Evolutionary conservation across 805 yeast genomes (phyloP).

Genomic region (Yamadazyma nakazawae): DNA sequence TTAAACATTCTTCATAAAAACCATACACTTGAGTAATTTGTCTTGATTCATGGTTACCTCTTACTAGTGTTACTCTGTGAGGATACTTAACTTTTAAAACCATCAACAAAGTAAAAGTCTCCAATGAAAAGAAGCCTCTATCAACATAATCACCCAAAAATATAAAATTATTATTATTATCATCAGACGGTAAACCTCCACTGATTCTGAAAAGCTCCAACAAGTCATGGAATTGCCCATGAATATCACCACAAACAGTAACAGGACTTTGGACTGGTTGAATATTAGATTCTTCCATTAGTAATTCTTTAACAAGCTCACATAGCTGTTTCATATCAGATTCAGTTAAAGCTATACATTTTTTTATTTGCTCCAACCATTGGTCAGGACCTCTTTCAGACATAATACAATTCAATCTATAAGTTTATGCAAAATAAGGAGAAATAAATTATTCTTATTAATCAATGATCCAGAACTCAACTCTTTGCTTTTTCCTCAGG

Average conservation of each 20-base stretch:
- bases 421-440: not conserved
- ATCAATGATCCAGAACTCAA: not conserved
- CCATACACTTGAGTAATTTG: constrained; percentile 99
- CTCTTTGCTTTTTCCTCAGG: not conserved
- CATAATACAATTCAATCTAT: constrained; percentile 3
- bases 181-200: constrained; percentile 86
- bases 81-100: constrained; percentile 89
- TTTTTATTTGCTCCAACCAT: constrained; percentile 92
- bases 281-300: constrained; percentile 95
- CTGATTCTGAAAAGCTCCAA: constrained; percentile 84
- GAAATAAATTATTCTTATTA: not conserved
- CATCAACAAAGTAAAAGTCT: constrained; percentile 91
- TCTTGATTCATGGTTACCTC: constrained; percentile 97
- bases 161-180: constrained; percentile 48
- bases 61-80: constrained; percentile 76
- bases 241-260: constrained; percentile 96
- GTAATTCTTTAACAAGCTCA: constrained; percentile 87
- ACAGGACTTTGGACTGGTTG: constrained; percentile 94
- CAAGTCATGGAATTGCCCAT: constrained; percentile 95
- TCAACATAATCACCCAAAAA: constrained; percentile 96
- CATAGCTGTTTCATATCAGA: constrained; percentile 94
- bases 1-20: constrained; percentile 91
- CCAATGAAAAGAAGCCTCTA: constrained; percentile 93
- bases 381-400: constrained; percentile 60
- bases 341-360: constrained; percentile 85